Conservation (phyloP, 2,329 filamentous ascomycete genomes). For the Talaromyces atroroseus region DNA sequence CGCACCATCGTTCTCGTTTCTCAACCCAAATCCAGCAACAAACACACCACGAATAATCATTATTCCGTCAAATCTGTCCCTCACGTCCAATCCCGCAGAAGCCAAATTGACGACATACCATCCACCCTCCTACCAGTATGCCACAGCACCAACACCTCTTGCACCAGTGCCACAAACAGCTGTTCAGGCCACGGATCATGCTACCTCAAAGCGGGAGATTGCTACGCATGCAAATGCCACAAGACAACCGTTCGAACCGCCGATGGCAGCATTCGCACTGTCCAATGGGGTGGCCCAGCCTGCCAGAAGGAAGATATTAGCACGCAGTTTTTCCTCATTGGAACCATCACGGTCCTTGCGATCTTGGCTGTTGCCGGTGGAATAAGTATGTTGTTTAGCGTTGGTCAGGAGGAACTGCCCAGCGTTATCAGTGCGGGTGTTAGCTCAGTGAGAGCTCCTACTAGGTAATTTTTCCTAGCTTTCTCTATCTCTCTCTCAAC, state of each 20-base stretch:
- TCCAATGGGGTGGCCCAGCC: slow-evolving; percentile 74
- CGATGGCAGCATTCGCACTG: slow-evolving; percentile 52
- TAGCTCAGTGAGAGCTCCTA: slow-evolving; percentile 56
- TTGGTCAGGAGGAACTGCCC: slow-evolving; percentile 82
- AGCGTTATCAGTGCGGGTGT: slow-evolving; percentile 96
- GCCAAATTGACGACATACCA: slow-evolving; percentile 19
- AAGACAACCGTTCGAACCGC: slow-evolving; percentile 48
- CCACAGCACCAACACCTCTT: slow-evolving; percentile 65
- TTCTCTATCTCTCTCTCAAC: background rate
- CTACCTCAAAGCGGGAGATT: slow-evolving; percentile 61
- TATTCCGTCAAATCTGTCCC: background rate
- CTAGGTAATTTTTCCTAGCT: slow-evolving; percentile 13
- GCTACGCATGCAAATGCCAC: slow-evolving; percentile 74
- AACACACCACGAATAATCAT: background rate
- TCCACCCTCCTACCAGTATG: slow-evolving; percentile 62
- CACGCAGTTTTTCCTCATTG: slow-evolving; percentile 81
- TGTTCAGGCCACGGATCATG: slow-evolving; percentile 82
- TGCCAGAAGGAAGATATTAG: slow-evolving; percentile 93
- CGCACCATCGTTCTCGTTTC: slow-evolving; percentile 7
- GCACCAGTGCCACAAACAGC: slow-evolving; percentile 63
- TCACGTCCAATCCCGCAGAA: background rate
- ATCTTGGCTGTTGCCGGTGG: slow-evolving; percentile 63
- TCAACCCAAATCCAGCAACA: background rate
- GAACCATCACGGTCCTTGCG: slow-evolving; percentile 65
- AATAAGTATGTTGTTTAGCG: slow-evolving; percentile 72